phyloP scores from a whole-genome alignment of 768 basidiomycete species.

The Lactifluus rugatus region DNA sequence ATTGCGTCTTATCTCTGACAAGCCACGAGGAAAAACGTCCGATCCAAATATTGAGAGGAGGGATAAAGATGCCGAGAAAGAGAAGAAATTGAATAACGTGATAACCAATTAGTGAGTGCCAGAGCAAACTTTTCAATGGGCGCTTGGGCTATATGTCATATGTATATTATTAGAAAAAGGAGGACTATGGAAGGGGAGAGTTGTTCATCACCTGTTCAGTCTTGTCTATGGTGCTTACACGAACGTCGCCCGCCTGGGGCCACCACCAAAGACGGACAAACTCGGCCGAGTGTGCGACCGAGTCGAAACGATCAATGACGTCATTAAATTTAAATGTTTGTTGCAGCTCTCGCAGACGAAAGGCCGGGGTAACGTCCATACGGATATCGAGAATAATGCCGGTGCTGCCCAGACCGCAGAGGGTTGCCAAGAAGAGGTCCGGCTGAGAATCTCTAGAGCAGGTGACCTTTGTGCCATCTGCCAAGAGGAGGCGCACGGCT shows the following conservation, averaged over 20 bases:
- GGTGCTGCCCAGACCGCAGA: slow-evolving; percentile 86
- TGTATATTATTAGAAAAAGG: neutral
- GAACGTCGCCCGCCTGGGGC: slow-evolving; percentile 63
- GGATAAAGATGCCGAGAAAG: slow-evolving; percentile 61
- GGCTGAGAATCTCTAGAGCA: slow-evolving; percentile 54
- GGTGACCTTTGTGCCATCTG: slow-evolving; percentile 58
- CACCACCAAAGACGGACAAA: slow-evolving; percentile 97
- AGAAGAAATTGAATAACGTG: slow-evolving; percentile 80
- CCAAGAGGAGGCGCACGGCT: slow-evolving; percentile 64
- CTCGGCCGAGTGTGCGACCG: slow-evolving; percentile 54
- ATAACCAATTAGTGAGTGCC: slow-evolving; percentile 62
- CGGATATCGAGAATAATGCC: slow-evolving; percentile 77
- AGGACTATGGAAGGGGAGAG: neutral
- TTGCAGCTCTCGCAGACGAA: slow-evolving; percentile 68
- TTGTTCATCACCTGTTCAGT: slow-evolving; percentile 58
- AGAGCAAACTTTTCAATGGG: slow-evolving; percentile 51
- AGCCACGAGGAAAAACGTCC: slow-evolving; percentile 64
- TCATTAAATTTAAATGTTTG: slow-evolving; percentile 52
- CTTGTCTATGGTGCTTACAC: slow-evolving; percentile 65
- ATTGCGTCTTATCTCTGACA: slow-evolving; percentile 40
- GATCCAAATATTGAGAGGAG: slow-evolving; percentile 51
- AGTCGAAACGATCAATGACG: slow-evolving; percentile 47
- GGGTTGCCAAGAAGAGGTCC: slow-evolving; percentile 81
- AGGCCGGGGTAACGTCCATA: slow-evolving; percentile 72
- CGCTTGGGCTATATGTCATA: slow-evolving; percentile 36